Evolutionary conservation across 1,139 yeast genomes (phyloP), one percentile per base, ranked within the genome.

Genomic region (Candida labiduridarum): DNA sequence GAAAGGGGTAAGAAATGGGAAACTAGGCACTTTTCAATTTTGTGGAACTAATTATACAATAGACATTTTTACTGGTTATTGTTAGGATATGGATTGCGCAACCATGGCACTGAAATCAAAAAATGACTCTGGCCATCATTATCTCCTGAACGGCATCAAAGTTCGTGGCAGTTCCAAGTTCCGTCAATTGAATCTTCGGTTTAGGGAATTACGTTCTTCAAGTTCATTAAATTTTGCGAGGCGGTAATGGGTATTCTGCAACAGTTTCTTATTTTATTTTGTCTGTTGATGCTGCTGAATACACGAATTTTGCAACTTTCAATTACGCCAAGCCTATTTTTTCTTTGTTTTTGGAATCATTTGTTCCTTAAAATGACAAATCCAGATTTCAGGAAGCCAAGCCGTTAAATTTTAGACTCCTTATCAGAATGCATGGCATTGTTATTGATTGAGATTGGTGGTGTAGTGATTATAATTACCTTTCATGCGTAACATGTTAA

Each of bases 71-170:
- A 36, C 11, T 22, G 7, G 9, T 31, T 14, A 38, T 38, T 38
- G 41, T 38, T 22, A 12, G 18, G n/a, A 19, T 25, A 18, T 36
- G 15, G 14, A 19, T 36, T 36, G 41, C 41, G 41, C 41, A 36
- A 25, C 29, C 29, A 25, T 8, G 9, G 29, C 6, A 4, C 8
- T 18, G 39, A 18, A 16, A 1, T 18, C 3, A 18, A 35, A 9
- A 35, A 15, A 15, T 25, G 29, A 16, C 25, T 15, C 39, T n/a
- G 11, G 18, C 12, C 4, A 16, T 6, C 3, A 5, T 15, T 22
- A 38, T 40, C 25, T 27, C 8, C 3, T 14, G 43, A 40, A 40
- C 43, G 43, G 43, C 43, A 40, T 40, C 43, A 40, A 40, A 27
- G 8, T 3, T 6, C 11, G 11, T 2, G 19, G 11, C 10, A 8